These are phyloP conservation scores for Ganoderma sinense DNA, from an alignment of 1,284 basidiomycete genomes.

Conservation along the genomic window DNA sequence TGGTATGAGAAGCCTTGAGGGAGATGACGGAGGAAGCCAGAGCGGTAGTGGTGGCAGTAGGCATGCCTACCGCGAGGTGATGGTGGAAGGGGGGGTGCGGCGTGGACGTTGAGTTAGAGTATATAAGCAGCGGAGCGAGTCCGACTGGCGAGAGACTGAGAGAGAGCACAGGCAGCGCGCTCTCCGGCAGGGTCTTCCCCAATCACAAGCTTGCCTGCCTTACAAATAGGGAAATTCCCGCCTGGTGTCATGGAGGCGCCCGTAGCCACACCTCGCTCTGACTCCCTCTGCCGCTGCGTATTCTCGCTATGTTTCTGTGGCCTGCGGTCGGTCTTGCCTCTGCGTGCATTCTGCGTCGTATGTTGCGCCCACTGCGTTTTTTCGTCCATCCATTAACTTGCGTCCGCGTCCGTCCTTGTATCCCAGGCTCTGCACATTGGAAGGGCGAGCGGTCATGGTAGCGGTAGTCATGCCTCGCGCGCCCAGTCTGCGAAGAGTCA, in stretches of 20 bases:
- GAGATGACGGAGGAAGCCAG: slow-evolving; percentile 27
- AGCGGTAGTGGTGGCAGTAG: slow-evolving; percentile 34
- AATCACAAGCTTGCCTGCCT: slow-evolving; percentile 11
- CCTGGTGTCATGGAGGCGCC: not conserved
- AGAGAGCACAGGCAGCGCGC: not conserved
- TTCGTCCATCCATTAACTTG: no score
- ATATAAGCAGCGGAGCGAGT: not conserved
- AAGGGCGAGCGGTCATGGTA: no score
- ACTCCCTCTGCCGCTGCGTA: no score
- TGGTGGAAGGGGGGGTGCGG: not conserved
- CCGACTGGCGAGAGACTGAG: not conserved
- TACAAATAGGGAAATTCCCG: slow-evolving; percentile 12
- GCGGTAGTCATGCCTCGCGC: no score
- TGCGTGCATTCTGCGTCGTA: no score
- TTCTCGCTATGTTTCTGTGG: no score
- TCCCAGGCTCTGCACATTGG: no score
- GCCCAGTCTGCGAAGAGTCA: no score
- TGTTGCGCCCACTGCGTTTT: no score
- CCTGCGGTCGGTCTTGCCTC: no score
- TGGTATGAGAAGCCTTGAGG: slow-evolving; percentile 27
- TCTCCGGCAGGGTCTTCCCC: slow-evolving; percentile 1
- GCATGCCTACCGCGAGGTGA: slow-evolving; percentile 26
- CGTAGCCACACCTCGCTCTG: no score
- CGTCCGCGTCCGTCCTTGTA: no score
- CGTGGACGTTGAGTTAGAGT: not conserved